Percentiles rank a stretch among this genome's conserved stretches.
phyloP scores from a whole-genome alignment of 2,329 filamentous ascomycete species.

The Aureobasidium sp. region DNA sequence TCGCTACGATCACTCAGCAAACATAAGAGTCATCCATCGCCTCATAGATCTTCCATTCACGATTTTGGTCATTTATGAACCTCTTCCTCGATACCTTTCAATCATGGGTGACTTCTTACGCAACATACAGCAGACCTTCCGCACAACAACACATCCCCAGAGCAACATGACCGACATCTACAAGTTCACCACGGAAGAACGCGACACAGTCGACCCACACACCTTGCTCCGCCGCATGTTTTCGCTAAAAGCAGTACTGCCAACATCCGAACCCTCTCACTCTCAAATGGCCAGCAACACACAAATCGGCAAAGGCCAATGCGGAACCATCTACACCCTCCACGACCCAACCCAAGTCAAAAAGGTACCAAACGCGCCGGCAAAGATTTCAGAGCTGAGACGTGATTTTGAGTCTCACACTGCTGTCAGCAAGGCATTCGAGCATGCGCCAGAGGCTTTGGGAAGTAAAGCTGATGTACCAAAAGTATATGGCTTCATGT shows the following conservation, averaged over 20 bases:
- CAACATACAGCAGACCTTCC: not conserved
- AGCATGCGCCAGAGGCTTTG: not conserved
- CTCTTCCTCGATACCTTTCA: not conserved
- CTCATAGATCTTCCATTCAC: not conserved
- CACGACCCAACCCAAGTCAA: not conserved
- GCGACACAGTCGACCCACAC: not conserved
- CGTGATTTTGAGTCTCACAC: not conserved
- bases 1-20: not conserved
- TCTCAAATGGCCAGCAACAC: not conserved
- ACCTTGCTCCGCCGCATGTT: not conserved
- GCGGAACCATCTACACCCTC: not conserved
- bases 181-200: not conserved
- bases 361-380: not conserved
- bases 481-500: not conserved
- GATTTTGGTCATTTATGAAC: not conserved
- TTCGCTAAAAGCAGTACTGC: not conserved
- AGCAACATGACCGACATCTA: not conserved
- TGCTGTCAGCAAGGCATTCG: not conserved
- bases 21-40: not conserved
- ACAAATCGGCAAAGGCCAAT: slow-evolving; percentile 4
- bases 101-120: not conserved
- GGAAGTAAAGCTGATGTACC: not conserved
- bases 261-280: not conserved
- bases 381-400: not conserved
- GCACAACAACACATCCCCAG: not conserved